Evolutionary conservation across 768 basidiomycete genomes (phyloP).

Genomic region (Peribolospora baueri): DNA sequence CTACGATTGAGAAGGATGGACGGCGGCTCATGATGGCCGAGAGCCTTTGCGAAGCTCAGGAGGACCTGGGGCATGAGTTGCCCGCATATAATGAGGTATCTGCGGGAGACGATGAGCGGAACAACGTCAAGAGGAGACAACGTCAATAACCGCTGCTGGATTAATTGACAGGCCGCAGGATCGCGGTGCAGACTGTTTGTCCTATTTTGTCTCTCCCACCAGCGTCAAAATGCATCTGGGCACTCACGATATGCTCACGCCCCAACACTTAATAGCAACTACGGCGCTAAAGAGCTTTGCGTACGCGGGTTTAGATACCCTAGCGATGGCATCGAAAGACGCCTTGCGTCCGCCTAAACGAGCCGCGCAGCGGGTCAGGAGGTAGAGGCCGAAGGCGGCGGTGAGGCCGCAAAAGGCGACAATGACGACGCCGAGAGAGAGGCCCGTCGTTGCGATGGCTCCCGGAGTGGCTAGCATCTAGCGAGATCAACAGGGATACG

Average conservation of each 20-base stretch:
- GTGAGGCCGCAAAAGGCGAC: conserved; percentile 56
- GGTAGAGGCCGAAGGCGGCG: conserved; percentile 64
- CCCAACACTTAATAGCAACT: conserved; percentile 63
- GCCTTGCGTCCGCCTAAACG: conserved; percentile 46
- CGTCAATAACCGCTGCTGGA: not conserved
- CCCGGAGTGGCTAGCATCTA: conserved; percentile 3
- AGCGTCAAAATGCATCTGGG: conserved; percentile 1
- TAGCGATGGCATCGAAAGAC: conserved; percentile 59
- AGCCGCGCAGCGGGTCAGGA: conserved; percentile 61
- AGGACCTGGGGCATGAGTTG: conserved; percentile 81
- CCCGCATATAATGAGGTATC: conserved; percentile 78
- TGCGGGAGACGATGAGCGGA: conserved; percentile 14
- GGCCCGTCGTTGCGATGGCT: conserved; percentile 72
- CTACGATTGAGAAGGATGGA: conserved; percentile 27
- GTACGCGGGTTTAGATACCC: conserved; percentile 59
- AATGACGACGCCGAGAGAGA: conserved; percentile 72
- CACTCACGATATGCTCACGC: conserved; percentile 26
- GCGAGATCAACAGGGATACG: not conserved
- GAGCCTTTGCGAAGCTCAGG: conserved; percentile 13
- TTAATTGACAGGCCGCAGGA: too few relatives aligned
- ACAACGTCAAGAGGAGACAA: not conserved
- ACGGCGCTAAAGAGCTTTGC: conserved; percentile 69
- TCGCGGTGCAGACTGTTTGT: too few relatives aligned
- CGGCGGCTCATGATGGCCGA: conserved; percentile 3
- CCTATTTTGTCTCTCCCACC: too few relatives aligned